phyloP scores from a whole-genome alignment of 805 yeast genomes.

The Candida pseudoglaebosa region DNA sequence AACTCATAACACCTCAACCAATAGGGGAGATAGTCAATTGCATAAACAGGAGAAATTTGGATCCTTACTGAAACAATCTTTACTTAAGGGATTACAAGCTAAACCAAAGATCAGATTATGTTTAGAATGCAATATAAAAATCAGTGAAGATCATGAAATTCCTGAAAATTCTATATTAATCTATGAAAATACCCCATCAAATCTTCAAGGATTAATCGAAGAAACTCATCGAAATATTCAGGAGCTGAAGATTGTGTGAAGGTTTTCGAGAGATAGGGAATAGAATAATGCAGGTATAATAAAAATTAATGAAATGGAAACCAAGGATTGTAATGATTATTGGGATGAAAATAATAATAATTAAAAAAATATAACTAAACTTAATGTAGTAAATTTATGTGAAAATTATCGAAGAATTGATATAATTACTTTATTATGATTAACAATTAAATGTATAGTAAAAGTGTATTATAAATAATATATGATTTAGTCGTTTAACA shows the following conservation, averaged over 20 bases:
- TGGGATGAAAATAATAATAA: no score
- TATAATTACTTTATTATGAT: background rate
- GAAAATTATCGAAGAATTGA: no score
- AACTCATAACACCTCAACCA: constrained; percentile 4
- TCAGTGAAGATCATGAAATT: constrained; percentile 17
- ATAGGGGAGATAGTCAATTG: background rate
- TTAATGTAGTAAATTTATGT: no score
- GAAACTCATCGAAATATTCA: constrained; percentile 14
- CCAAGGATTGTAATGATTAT: no score
- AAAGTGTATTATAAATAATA: no score
- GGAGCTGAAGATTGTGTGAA: constrained; percentile 1
- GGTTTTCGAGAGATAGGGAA: no score
- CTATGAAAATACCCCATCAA: constrained; percentile 17
- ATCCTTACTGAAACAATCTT: background rate
- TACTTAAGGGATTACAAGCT: constrained; percentile 18
- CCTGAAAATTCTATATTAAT: constrained; percentile 21
- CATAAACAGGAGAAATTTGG: background rate
- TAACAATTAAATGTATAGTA: no score
- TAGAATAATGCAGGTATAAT: no score
- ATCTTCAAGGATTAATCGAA: constrained; percentile 18
- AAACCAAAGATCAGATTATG: constrained; percentile 24
- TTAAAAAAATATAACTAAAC: no score
- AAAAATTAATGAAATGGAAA: no score
- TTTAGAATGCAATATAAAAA: constrained; percentile 24
- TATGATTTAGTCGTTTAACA: no score